Evolutionary conservation across 2,329 filamentous ascomycete species (phyloP).

Genomic region (Botrytis byssoidea): DNA sequence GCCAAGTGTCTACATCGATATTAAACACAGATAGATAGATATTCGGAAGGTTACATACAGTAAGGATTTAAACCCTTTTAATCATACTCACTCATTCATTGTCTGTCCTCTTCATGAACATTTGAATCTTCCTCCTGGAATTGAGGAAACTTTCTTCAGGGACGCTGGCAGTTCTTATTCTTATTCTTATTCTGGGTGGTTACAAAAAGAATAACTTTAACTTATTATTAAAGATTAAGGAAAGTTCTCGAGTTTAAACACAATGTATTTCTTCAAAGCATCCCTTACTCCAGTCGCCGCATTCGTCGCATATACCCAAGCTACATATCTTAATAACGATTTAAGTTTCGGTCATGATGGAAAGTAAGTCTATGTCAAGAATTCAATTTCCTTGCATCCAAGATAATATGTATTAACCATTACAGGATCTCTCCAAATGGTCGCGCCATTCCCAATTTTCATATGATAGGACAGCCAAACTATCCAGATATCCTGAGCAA

Average conservation of each 20-base stretch:
- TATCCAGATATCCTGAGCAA: constrained; percentile 73
- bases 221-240: not conserved
- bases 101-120: constrained; percentile 9
- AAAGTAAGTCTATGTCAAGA: constrained; percentile 32
- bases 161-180: constrained; percentile 21
- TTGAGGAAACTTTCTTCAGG: constrained; percentile 7
- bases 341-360: constrained; percentile 47
- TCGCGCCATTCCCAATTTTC: constrained; percentile 36
- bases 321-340: constrained; percentile 37
- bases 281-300: constrained; percentile 33
- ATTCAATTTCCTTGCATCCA: not conserved
- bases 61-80: not conserved
- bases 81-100: not conserved
- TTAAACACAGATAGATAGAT: not conserved
- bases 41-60: not conserved
- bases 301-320: constrained; percentile 35
- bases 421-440: constrained; percentile 38
- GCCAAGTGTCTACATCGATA: constrained; percentile 14
- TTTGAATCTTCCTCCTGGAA: constrained; percentile 5
- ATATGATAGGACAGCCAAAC: constrained; percentile 45
- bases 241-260: not conserved
- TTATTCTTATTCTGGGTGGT: constrained; percentile 1
- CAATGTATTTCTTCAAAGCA: constrained; percentile 21
- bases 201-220: not conserved
- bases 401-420: constrained; percentile 17